These are phyloP conservation scores for Trichoderma breve DNA, from an alignment of 2,329 filamentous ascomycete species.

Conservation along the genomic window DNA sequence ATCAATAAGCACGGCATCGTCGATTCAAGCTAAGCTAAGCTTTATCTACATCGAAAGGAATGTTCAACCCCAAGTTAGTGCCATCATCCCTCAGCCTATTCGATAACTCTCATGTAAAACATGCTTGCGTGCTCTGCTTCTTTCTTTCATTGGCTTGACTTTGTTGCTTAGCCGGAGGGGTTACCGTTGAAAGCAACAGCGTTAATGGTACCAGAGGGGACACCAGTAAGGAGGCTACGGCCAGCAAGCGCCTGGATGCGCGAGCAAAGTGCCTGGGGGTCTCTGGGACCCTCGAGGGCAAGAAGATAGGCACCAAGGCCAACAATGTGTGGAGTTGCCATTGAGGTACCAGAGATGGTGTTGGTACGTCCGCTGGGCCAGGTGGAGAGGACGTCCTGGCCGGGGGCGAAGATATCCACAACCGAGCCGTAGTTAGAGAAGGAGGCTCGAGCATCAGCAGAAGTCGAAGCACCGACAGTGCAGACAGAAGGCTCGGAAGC, in stretches of 20 bases:
- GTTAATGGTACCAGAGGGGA: constrained; percentile 39
- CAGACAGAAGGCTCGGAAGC: constrained; percentile 48
- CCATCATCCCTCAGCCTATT: neutral
- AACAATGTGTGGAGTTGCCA: constrained; percentile 44
- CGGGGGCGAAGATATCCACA: constrained; percentile 54
- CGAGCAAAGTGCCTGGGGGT: constrained; percentile 28
- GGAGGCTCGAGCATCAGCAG: constrained; percentile 39
- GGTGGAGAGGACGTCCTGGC: constrained; percentile 46
- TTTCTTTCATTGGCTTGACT: neutral
- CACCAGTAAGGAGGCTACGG: constrained; percentile 34
- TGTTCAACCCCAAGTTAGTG: neutral
- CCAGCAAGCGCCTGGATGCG: constrained; percentile 33
- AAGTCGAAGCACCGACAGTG: constrained; percentile 52
- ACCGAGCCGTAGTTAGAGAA: constrained; percentile 54
- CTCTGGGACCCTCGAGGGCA: constrained; percentile 35
- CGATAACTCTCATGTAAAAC: neutral
- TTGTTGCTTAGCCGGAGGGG: constrained; percentile 16
- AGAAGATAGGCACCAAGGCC: constrained; percentile 46
- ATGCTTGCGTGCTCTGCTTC: neutral
- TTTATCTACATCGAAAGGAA: constrained; percentile 2
- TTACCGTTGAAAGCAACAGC: constrained; percentile 47
- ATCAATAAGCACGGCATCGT: neutral
- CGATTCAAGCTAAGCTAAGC: neutral
- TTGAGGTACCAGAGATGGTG: constrained; percentile 46
- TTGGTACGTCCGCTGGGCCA: constrained; percentile 42